A percentile compares a stretch with the other conserved stretches of the same genome.
phyloP scores from a whole-genome alignment of 768 basidiomycete genomes.

The Mycena epipterygia region DNA sequence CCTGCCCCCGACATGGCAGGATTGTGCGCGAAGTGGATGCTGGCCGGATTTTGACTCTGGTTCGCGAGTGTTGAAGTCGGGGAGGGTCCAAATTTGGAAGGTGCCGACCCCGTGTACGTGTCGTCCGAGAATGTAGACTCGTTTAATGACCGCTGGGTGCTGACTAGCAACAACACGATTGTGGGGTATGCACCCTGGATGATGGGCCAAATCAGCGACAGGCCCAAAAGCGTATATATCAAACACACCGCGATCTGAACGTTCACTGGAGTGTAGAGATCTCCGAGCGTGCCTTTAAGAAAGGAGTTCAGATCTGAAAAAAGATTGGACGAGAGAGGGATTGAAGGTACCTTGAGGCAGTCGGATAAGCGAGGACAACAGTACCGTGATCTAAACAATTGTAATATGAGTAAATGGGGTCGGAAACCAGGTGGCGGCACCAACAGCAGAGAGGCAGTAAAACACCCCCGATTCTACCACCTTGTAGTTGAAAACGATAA shows the following conservation, averaged over 20 bases:
- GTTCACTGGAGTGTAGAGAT: conserved; percentile 16
- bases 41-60: background rate
- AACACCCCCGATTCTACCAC: conserved; percentile 27
- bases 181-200: conserved; percentile 29
- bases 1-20: background rate
- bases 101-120: background rate
- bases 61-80: background rate
- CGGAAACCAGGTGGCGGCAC: background rate
- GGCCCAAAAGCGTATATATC: background rate
- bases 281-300: conserved; percentile 9
- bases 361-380: conserved; percentile 13
- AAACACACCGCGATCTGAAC: conserved; percentile 27
- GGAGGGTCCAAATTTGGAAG: background rate
- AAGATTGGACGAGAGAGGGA: background rate
- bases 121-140: conserved; percentile 25
- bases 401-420: background rate
- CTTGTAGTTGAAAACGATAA: no score
- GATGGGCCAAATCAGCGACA: background rate
- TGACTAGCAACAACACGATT: conserved; percentile 34
- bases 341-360: conserved; percentile 22
- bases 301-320: no score
- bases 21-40: conserved; percentile 17
- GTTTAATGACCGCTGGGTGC: conserved; percentile 24
- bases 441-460: conserved; percentile 24
- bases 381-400: background rate